Base-by-base conservation (phyloP, 2,329 filamentous ascomycete genomes). In the Eutypella sp. region DNA sequence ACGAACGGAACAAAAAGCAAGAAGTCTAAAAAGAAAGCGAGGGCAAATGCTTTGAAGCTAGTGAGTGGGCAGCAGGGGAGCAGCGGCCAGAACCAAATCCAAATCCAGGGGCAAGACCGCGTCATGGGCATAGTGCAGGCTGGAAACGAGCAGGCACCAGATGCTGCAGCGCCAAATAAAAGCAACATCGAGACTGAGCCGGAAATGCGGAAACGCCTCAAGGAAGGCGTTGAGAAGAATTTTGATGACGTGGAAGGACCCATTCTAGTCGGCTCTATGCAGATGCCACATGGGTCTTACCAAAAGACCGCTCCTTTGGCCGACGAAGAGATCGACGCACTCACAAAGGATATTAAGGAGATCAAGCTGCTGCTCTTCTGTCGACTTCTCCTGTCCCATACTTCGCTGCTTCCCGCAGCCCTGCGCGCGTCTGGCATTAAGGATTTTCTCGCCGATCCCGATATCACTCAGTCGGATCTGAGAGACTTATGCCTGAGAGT, bases 311-410 rank as follows among this genome's bases (percentile, higher is more conserved):
- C 67, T 1, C 62, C 66, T 0, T 56, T 74, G 23, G 60, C 66
- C 5, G 66, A 71, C 24, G 64, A 68, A 11, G 71, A 75, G 47
- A 67, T 73, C 19, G 62, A 70, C 24, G 47, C 54, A 15, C 53
- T 76, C 2, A 57, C 73, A 15, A 56, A 61, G 3, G 70, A 76
- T n/a, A 65, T 76, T 25, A 61, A 63, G 11, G 71, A 76, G 51
- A 72, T 76, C 52, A 76, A 76, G 57, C 57, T 68, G 44, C 61
- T 74, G 11, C 54, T 76, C 2, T 73, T 76, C 45, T 76, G 73
- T 48, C 67, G 72, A 34, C 59, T 74, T 8, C 53, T 76, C 15
- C 58, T 76, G 8, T 67, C 68, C 4, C 70, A 74, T 36, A 67
- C 71, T 2, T 62, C 67, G 4, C 54, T 76, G 11, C 61, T 76